phyloP scores from a whole-genome alignment of 1,139 yeast genomes.

The Debaryomyces sp. region DNA sequence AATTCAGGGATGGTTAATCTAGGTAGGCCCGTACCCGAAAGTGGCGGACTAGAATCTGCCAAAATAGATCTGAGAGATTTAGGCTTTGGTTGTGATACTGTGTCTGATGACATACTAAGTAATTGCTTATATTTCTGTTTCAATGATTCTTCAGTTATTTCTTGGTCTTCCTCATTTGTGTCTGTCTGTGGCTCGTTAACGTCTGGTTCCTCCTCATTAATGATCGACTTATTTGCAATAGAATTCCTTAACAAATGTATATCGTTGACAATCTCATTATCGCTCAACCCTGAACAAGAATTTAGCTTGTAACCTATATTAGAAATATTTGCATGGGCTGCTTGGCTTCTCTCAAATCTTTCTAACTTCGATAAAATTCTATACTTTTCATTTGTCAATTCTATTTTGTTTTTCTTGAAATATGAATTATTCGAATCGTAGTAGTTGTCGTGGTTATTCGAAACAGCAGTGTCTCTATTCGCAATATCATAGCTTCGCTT shows the following conservation, averaged over 20 bases:
- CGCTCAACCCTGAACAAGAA: slow-evolving; percentile 24
- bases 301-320: slow-evolving; percentile 13
- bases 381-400: slow-evolving; percentile 32
- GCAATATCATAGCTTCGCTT: slow-evolving; percentile 13
- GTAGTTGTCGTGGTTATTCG: slow-evolving; percentile 28
- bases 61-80: slow-evolving; percentile 2
- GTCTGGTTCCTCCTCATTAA: slow-evolving; percentile 2
- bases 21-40: not conserved
- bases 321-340: slow-evolving; percentile 3
- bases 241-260: slow-evolving; percentile 16
- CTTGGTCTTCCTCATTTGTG: slow-evolving; percentile 4
- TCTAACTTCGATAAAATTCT: slow-evolving; percentile 3
- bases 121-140: slow-evolving; percentile 8
- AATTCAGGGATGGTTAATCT: slow-evolving; percentile 17
- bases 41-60: slow-evolving; percentile 5
- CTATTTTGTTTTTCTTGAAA: slow-evolving; percentile 34
- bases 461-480: slow-evolving; percentile 8
- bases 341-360: slow-evolving; percentile 1
- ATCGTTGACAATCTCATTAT: slow-evolving; percentile 30
- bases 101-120: slow-evolving; percentile 4
- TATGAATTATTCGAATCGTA: slow-evolving; percentile 28
- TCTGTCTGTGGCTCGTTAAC: slow-evolving; percentile 1
- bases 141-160: slow-evolving; percentile 7
- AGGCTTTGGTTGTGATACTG: not conserved
- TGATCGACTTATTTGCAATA: slow-evolving; percentile 3